Base-by-base conservation (phyloP, 176 grass and related monocot species). In the Urochloa ruziziensis region DNA sequence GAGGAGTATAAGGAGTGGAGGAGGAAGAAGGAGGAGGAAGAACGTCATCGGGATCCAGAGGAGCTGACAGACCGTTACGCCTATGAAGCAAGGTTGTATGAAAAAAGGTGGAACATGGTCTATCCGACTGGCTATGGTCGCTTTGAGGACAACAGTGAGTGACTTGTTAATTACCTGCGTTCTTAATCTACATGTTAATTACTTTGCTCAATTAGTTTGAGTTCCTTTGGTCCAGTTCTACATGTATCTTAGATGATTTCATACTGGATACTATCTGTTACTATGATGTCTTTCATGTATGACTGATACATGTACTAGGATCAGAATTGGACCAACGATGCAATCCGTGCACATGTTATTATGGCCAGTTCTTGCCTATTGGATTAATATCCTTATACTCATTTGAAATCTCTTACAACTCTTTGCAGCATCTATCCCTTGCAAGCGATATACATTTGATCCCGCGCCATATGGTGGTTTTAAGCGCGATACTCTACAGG, bases 381-480 rank as follows among this genome's bases (percentile, higher is more conserved):
- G 21, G 36, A 47, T 44, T 44, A 46, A 18, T 71, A 71, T 47
- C 39, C n/a, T 73, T 19, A 48, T 9, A 49, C 69, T 10, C 43
- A 19, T 30, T 73, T 32, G 27, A 11, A 51, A 49, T 52, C 27
- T 33, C 47, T 46, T 33, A 32, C 14, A 73, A 73, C 63, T 16
- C 66, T 25, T 47, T 73, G 70, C 70, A 73, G 70, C 70, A 12
- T 33, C 44, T 33, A 67, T 67, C 63, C 63, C 18, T 37, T 67
- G 63, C 62, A 65, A 35, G 62, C 27, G 27, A 5, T 73, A 32
- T 19, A 52, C 29, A 30, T 7, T 32, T 19, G 30, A 73, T 71
- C 42, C 68, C 4, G 34, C 17, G 18, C 63, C 32, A 25, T 2
- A 4, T 14, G 70, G 44, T 10, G 27, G 10, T 19, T 33, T 0